phyloP scores from a whole-genome alignment of 495 filamentous ascomycete genomes.

The Pseudomonodictys pantanalensis region DNA sequence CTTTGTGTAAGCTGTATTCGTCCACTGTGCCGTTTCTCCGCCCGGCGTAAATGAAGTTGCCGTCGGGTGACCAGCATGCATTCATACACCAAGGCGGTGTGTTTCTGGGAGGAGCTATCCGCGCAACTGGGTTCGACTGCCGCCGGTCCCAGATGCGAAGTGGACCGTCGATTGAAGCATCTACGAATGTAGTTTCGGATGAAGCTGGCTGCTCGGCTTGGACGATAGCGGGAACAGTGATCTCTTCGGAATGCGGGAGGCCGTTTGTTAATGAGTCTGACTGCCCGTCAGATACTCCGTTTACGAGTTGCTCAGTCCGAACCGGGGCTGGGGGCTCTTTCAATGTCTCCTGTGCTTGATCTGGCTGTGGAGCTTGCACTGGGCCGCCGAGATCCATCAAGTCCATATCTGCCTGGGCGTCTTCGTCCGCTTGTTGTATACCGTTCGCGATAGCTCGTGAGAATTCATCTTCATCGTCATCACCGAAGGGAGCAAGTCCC shows the following conservation, averaged over 20 bases:
- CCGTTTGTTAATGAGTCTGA: slow-evolving; percentile 42
- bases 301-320: slow-evolving; percentile 1
- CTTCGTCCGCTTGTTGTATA: slow-evolving; percentile 47
- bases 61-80: slow-evolving; percentile 95
- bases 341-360: slow-evolving; percentile 3
- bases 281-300: slow-evolving; percentile 17
- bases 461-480: slow-evolving; percentile 86
- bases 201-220: slow-evolving; percentile 38
- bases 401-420: slow-evolving; percentile 47
- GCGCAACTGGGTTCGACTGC: slow-evolving; percentile 69
- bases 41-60: slow-evolving; percentile 92
- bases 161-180: slow-evolving; percentile 82
- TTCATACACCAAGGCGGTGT: slow-evolving; percentile 97
- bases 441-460: slow-evolving; percentile 67
- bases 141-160: slow-evolving; percentile 91
- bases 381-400: slow-evolving; percentile 41
- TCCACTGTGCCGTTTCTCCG: slow-evolving; percentile 92
- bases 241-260: slow-evolving; percentile 52
- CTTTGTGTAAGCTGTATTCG: slow-evolving; percentile 86
- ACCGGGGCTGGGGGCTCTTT: slow-evolving; percentile 8
- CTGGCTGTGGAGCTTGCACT: slow-evolving; percentile 35
- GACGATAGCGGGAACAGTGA: slow-evolving; percentile 31
- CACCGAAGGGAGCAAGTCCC: slow-evolving; percentile 37
- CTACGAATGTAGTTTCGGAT: slow-evolving; percentile 74
- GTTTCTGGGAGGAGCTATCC: slow-evolving; percentile 65